Evolutionary conservation across 768 basidiomycete species (phyloP), one percentile per base, ranked within the genome.

Genomic region (Lentinula edodes): DNA sequence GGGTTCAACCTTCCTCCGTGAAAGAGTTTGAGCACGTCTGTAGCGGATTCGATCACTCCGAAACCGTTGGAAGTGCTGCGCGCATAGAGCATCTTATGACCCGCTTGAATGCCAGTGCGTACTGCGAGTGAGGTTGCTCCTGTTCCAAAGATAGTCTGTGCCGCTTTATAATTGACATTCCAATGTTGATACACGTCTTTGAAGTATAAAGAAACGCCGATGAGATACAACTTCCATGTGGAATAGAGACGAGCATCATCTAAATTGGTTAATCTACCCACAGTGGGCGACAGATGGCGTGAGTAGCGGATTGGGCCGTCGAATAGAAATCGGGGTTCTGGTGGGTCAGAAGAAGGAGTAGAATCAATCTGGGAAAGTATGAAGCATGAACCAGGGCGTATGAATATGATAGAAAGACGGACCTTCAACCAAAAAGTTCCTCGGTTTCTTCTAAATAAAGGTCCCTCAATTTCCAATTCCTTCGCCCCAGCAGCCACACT

Each of bases 341-440:
- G 77, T 32, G 79, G 68, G 48, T 76, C 75, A 2, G 66, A 65
- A 0, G 85, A 77, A 2, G 82, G 81, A 3, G 68, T 76, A 45
- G 80, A 79, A 6, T 86, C 82, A 45, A 90, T 84, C 88, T 90
- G 16, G 8, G 28, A 4, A 10, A 10, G n/a, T n/a, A 23, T 18
- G 35, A 38, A 55, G 12, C 52, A 9, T 52, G 34, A 41, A 41
- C 32, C 36, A 18, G n/a, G 36, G 32, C 16, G 16, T 23, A 53
- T 12, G 10, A 18, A 10, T 6, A 38, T 32, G 52, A 35, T 10
- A 7, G 13, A 13, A 18, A 16, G 51, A 67, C 75, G 35, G 60
- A 88, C 89, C 76, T 89, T 85, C 42, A 91, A 67, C 84, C 85
- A 89, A 63, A 91, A 86, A 5, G 82, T 84, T 0, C 90, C 90